phyloP scores from a whole-genome alignment of 441 rosid genomes.

The California macrophylla region DNA sequence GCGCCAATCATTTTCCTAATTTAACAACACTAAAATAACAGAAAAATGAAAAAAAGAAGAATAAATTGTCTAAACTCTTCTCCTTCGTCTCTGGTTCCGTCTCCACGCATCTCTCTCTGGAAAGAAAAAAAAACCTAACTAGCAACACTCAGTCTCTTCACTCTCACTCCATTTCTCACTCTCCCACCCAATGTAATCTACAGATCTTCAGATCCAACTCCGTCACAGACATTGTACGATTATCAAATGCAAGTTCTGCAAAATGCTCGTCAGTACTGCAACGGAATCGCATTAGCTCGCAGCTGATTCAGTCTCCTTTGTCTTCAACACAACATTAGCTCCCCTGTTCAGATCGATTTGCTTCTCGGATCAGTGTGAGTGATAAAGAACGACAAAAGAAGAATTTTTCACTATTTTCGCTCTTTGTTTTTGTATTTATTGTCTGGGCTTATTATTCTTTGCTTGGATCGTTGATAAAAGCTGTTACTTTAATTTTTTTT shows the following conservation, averaged over 20 bases:
- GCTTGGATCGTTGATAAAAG: slow-evolving; percentile 11
- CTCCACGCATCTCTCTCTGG: neutral
- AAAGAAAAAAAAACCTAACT: neutral
- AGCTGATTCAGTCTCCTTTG: neutral
- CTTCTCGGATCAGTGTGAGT: slow-evolving; percentile 1
- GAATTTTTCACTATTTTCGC: neutral
- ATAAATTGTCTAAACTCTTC: neutral
- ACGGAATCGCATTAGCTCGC: neutral
- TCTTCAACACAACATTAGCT: neutral
- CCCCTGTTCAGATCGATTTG: neutral
- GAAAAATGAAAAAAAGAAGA: neutral
- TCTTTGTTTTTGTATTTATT: neutral
- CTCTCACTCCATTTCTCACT: neutral
- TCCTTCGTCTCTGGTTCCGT: slow-evolving; percentile 3
- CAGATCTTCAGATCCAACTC: neutral
- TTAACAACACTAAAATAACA: too few species aligned
- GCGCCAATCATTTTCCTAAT: too few species aligned
- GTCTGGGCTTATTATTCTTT: slow-evolving; percentile 15
- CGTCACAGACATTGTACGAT: neutral
- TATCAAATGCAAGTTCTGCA: neutral
- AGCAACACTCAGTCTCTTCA: slow-evolving; percentile 10
- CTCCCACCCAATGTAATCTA: neutral
- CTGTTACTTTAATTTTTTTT: neutral
- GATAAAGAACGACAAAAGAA: neutral
- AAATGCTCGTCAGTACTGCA: neutral